Evolutionary conservation across 2,329 filamentous ascomycete genomes (phyloP), one percentile per base, ranked within the genome.

Genomic region (Fusarium abutilonis): DNA sequence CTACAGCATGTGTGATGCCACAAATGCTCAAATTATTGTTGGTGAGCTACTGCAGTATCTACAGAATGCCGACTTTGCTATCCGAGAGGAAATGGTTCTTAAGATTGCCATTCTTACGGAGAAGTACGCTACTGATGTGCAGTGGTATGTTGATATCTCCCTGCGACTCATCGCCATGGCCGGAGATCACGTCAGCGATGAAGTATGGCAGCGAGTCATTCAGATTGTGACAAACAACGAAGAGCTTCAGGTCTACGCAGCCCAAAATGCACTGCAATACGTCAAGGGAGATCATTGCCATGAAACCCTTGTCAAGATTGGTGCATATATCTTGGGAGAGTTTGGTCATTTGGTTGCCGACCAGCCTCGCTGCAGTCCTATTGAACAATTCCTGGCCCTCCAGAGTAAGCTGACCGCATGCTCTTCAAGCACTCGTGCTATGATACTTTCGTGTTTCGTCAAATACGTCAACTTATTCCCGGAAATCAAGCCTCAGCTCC

Each of bases 191-290:
- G 94, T 99, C 68, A 98, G 94, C 76, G 96, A 99, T 64, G 95
- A 99, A 78, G 95, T 99, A 15, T 99, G 95, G 95, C 95, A 99
- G 75, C 89, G 95, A 69, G 94, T 99, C 52, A 97, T 97, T 63
- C 95, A 99, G 75, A 98, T 99, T 69, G 93, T 98, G 56, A 98
- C 95, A 51, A 99, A 99, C 81, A 99, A 99, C 76, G 95, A 99
- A 76, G 94, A 98, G 75, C 83, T 99, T 10, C 95, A 99, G 77
- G 89, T 97, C 0, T 99, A 99, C 74, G 95, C 95, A 1, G 93
- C 95, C 5, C 92, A 96, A 73, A 96, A 96, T 69, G 93, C 95
- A 19, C 80, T 99, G 36, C 90, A 94, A 67, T 97, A 98, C 72
- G 84, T 97, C 75, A 97, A 97, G 76, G 88, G 89, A 15, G 92